These are phyloP conservation scores for Aaosphaeria pasadenensis DNA, from an alignment of 2,329 filamentous ascomycete species.

Conservation along the genomic window DNA sequence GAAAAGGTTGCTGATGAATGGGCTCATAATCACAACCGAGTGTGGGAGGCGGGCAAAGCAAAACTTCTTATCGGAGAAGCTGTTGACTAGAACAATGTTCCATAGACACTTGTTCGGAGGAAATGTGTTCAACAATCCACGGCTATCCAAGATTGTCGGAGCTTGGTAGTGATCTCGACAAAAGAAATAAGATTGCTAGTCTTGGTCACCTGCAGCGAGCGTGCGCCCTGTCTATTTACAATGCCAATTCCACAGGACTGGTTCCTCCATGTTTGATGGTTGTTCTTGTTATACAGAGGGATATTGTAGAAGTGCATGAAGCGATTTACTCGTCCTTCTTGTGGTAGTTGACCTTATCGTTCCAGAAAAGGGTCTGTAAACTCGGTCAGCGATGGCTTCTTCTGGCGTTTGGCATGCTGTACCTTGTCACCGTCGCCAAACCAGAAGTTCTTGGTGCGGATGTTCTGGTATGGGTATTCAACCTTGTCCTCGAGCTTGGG, in stretches of 20 bases:
- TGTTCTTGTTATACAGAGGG: not conserved
- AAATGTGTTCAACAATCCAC: not conserved
- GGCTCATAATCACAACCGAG: slow-evolving; percentile 34
- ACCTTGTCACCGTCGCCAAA: slow-evolving; percentile 98
- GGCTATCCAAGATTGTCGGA: too few species aligned
- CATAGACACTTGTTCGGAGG: not conserved
- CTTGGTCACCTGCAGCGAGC: slow-evolving; percentile 9
- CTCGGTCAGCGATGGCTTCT: not conserved
- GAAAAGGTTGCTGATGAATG: slow-evolving; percentile 35
- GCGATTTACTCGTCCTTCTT: slow-evolving; percentile 67
- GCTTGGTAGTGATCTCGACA: slow-evolving; percentile 8
- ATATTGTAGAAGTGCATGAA: slow-evolving; percentile 1
- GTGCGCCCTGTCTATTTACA: slow-evolving; percentile 12
- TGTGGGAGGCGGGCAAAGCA: slow-evolving; percentile 29
- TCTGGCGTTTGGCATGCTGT: slow-evolving; percentile 16
- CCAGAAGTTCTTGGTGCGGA: slow-evolving; percentile 91
- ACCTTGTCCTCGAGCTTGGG: slow-evolving; percentile 83
- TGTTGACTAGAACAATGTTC: not conserved
- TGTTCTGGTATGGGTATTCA: slow-evolving; percentile 98
- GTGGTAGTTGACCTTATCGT: slow-evolving; percentile 93
- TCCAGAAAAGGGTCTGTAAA: slow-evolving; percentile 67
- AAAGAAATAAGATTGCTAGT: slow-evolving; percentile 31
- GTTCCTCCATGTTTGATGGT: not conserved
- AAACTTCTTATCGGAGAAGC: not conserved
- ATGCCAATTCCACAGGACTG: slow-evolving; percentile 3